Conservation (phyloP, 1,284 basidiomycete species). For the Macrocybe sp. region DNA sequence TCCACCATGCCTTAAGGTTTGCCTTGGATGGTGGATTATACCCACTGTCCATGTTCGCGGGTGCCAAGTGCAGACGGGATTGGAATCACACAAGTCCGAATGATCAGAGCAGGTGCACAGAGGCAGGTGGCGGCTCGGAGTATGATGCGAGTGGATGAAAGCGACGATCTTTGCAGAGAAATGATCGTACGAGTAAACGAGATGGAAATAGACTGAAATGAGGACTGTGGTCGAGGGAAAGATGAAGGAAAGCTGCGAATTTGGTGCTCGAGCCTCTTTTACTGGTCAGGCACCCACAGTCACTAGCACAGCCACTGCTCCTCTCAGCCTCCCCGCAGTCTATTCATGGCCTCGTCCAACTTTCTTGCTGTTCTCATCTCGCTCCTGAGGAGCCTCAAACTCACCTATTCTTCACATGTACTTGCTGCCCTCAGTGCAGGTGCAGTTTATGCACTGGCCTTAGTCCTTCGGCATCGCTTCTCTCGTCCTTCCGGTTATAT, state of each 20-base stretch:
- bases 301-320: neutral
- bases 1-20: slow-evolving; percentile 81
- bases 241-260: too few species aligned
- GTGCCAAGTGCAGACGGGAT: neutral
- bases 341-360: neutral
- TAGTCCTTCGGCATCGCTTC: neutral
- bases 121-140: too few species aligned
- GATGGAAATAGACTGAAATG: too few species aligned
- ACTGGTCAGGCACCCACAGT: neutral
- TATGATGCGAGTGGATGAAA: too few species aligned
- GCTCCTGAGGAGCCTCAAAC: slow-evolving; percentile 5
- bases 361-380: neutral
- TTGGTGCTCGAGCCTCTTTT: neutral
- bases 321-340: neutral
- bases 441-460: slow-evolving; percentile 7
- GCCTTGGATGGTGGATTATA: slow-evolving; percentile 46
- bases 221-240: too few species aligned
- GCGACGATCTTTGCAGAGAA: too few species aligned
- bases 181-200: too few species aligned
- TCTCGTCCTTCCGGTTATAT: slow-evolving; percentile 16
- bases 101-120: too few species aligned
- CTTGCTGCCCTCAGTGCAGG: slow-evolving; percentile 11
- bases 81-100: too few species aligned
- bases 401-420: neutral
- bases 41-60: slow-evolving; percentile 11